Base-by-base conservation (phyloP, 2,329 filamentous ascomycete species). In the Metarhizium brunneum region DNA sequence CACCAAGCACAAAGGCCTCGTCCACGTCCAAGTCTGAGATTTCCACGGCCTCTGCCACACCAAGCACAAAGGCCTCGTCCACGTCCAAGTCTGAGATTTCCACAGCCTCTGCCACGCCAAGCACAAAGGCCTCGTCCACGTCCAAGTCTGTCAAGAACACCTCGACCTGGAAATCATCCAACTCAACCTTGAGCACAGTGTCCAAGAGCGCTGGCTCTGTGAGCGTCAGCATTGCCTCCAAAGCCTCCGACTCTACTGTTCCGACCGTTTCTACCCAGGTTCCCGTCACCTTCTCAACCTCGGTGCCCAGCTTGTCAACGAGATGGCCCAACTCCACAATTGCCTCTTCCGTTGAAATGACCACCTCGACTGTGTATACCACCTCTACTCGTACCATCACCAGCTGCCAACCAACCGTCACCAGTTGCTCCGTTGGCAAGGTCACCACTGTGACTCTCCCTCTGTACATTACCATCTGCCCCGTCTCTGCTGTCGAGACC, bases 381-480 rank as follows among this genome's bases (percentile, higher is more conserved):
- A 70, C 67, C 42, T 60, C 58, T 14, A 60, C 78, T 61, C 71
- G 75, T 59, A 81, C 79, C 63, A 71, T 81, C 69, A 82, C 76
- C 63, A 57, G 61, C 54, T 83, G 80, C 69, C 73, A 71, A 50
- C 71, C 79, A 18, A 62, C 63, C 25, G 62, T 71, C 25, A 65
- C 65, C 45, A 61, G 69, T 65, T 72, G 70, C 61, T 68, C 69
- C 10, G 62, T 58, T 25, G 25, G 25, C 36, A 60, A 65, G 38
- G 64, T 72, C 42, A 68, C 67, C 35, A 75, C 72, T 5, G 63
- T 70, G 54, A 63, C 65, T 7, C 66, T 76, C 36, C 61, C 69
- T n/a, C 38, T 73, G 47, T 73, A 70, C 58, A 76, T 73, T 11
- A 76, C 74, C 18, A 64, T 75, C 55, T 75, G 71, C 65, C 69